Evolutionary conservation across 768 basidiomycete species (phyloP).

Genomic region (Calocybe cyanea): DNA sequence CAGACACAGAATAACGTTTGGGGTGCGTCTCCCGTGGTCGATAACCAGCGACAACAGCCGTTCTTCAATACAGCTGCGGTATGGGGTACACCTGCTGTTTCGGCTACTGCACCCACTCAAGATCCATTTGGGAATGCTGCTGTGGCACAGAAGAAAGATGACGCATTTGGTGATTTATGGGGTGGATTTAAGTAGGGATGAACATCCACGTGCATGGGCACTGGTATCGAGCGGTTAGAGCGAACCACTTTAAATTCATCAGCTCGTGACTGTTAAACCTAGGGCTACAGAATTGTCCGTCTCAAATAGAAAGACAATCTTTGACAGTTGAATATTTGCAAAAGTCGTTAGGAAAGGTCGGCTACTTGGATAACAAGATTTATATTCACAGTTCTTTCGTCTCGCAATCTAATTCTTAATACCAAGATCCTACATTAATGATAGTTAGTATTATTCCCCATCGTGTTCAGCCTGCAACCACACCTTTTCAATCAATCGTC

Average conservation of each 20-base stretch:
- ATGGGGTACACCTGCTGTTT: slow-evolving; percentile 45
- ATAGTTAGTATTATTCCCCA: neutral
- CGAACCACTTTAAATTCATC: too few species aligned
- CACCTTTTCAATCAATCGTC: slow-evolving; percentile 74
- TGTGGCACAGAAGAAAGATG: slow-evolving; percentile 55
- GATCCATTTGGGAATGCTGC: slow-evolving; percentile 29
- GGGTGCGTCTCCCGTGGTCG: slow-evolving; percentile 24
- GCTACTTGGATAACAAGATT: too few species aligned
- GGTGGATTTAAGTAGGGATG: slow-evolving; percentile 64
- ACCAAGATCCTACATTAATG: neutral
- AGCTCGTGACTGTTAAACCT: too few species aligned
- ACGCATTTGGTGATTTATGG: slow-evolving; percentile 82
- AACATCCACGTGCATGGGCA: neutral
- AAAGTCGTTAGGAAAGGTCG: too few species aligned
- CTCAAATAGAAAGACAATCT: too few species aligned
- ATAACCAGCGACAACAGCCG: slow-evolving; percentile 26
- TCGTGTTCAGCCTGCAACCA: too few species aligned
- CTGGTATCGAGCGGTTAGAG: too few species aligned
- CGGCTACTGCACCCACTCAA: slow-evolving; percentile 21
- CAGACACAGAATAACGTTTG: slow-evolving; percentile 38
- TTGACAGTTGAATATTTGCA: too few species aligned
- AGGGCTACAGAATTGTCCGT: too few species aligned
- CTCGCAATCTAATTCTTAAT: neutral
- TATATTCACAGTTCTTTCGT: too few species aligned
- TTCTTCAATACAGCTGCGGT: slow-evolving; percentile 52